Conservation (phyloP, 192 early-diverging fungal species). For the Powellomyces hirtus region DNA sequence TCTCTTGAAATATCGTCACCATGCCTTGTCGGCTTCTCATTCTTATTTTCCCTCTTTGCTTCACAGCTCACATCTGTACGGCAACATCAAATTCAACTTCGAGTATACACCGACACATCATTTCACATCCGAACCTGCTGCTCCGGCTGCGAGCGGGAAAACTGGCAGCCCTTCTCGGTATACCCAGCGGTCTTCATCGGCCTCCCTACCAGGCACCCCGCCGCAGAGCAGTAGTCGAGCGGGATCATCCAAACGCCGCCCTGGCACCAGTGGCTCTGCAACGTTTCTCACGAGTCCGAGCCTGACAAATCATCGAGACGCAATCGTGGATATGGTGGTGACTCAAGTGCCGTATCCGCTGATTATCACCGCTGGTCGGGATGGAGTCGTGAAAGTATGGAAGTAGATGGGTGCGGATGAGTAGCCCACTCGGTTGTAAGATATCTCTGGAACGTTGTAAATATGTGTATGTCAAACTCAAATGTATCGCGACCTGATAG, state of each 20-base stretch:
- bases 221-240: neutral
- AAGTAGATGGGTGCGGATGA: conserved; percentile 15
- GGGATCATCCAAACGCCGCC: neutral
- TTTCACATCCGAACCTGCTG: conserved; percentile 1
- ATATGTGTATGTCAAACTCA: too few relatives aligned
- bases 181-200: conserved; percentile 1
- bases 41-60: neutral
- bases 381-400: conserved; percentile 71
- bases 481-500: too few relatives aligned
- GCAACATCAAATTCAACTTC: conserved; percentile 54
- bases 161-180: conserved; percentile 8
- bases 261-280: neutral
- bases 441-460: too few relatives aligned
- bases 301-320: conserved; percentile 65
- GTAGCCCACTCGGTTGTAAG: too few relatives aligned
- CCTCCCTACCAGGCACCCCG: neutral
- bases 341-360: conserved; percentile 72
- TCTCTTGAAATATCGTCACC: neutral
- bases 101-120: conserved; percentile 48
- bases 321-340: conserved; percentile 66
- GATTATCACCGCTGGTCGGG: conserved; percentile 71
- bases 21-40: neutral
- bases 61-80: conserved; percentile 55
- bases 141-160: too few relatives aligned
- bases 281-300: conserved; percentile 27